These are phyloP conservation scores for Berberis thunbergii DNA, from an alignment of 164 flowering plant genomes.

Conservation along the genomic window DNA sequence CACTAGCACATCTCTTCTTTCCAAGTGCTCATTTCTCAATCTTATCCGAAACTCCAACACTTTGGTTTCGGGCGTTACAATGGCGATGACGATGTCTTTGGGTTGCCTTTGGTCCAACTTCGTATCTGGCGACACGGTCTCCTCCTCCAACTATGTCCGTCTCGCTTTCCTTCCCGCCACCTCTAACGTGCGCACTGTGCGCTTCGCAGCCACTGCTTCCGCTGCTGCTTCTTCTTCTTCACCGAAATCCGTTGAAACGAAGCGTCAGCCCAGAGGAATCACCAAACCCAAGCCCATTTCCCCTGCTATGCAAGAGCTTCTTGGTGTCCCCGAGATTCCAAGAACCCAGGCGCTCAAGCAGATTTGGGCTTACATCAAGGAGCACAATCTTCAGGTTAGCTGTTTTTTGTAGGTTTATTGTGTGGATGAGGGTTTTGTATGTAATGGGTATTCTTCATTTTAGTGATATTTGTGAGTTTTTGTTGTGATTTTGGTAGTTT, in stretches of 20 bases:
- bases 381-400: conserved; percentile 26
- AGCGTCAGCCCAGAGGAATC: conserved; percentile 65
- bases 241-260: conserved; percentile 22
- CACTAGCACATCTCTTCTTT: too few relatives aligned
- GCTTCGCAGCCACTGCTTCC: conserved; percentile 27
- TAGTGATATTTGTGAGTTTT: too few relatives aligned
- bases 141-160: too few relatives aligned
- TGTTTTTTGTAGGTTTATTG: neutral
- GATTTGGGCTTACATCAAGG: conserved; percentile 89
- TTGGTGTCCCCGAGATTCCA: conserved; percentile 71
- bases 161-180: neutral
- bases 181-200: conserved; percentile 20
- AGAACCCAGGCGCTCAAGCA: conserved; percentile 80
- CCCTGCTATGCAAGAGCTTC: conserved; percentile 61
- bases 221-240: conserved; percentile 31
- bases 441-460: too few relatives aligned
- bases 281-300: conserved; percentile 68
- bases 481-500: too few relatives aligned
- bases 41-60: too few relatives aligned
- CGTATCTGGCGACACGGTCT: too few relatives aligned
- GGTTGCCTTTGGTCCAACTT: too few relatives aligned
- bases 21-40: too few relatives aligned
- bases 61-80: too few relatives aligned
- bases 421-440: neutral
- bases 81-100: too few relatives aligned